Evolutionary conservation across 1,139 yeast genomes (phyloP), one percentile per base, ranked within the genome.

Genomic region (Magnusiomyces tetraspermus): DNA sequence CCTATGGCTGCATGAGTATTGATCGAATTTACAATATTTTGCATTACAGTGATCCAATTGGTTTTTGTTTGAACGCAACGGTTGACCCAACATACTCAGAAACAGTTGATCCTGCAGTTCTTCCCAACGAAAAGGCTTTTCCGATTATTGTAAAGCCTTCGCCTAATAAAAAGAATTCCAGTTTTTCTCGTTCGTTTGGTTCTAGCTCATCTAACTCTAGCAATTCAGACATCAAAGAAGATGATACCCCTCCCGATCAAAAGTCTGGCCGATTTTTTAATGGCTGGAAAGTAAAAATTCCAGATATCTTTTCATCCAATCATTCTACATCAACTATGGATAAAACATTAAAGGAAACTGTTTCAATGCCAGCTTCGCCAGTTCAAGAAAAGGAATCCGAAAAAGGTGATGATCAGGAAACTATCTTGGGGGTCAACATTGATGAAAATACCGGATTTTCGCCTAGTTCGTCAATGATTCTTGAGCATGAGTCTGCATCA

Each of bases 11-110:
- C 51, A 58, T 70, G 45, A 74, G 74, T 1, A 73, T 64, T 23
- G 63, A 65, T 10, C 68, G 67, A 52, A 48, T 72, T 30, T 72
- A 71, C 61, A 72, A 72, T 55, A 59, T 72, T 41, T 59, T 66
- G 50, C 71, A 72, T 56, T 67, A 69, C 33, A 66, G 71, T n/a
- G 76, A 72, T 53, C 72, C 75, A 13, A 66, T 72, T 24, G 69
- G 73, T 0, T 66, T 67, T 51, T 58, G 68, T 31, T 58, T 72
- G 50, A 69, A 67, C 46, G 70, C 75, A 1, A 66, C 74, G 0
- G 74, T 70, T 1, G 72, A 69, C 52, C 58, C 67, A 0, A 57
- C 57, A 15, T 58, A 61, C 49, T 65, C 70, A 0, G 57, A 58
- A 13, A 53, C 52, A 21, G 51, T 69, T 19, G 63, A 62, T 22